Evolutionary conservation across 164 flowering plant species (phyloP).

Genomic region (Annona cherimola): DNA sequence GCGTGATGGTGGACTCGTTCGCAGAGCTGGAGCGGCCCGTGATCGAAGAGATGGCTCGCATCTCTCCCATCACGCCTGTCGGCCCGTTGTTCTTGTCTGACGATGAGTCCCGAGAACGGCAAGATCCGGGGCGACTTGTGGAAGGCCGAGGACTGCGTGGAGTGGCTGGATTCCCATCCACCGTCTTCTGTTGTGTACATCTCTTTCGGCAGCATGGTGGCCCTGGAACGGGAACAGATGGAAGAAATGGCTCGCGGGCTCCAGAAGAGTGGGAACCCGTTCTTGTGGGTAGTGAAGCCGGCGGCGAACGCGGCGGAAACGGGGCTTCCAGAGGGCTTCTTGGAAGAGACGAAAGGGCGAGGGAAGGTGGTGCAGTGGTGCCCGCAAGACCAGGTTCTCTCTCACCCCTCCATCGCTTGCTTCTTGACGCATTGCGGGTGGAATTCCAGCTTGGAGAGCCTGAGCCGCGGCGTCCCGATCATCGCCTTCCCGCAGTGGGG

Average conservation of each 20-base stretch:
- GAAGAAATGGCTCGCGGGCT: constrained; percentile 57
- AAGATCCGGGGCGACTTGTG: constrained; percentile 30
- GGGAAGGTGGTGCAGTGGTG: constrained; percentile 56
- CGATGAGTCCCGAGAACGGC: not conserved
- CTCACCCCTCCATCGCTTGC: constrained; percentile 53
- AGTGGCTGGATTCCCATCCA: constrained; percentile 48
- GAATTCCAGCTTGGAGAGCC: constrained; percentile 60
- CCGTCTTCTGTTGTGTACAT: constrained; percentile 48
- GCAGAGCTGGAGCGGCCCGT: constrained; percentile 54
- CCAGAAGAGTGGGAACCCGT: constrained; percentile 28
- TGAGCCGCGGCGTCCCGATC: constrained; percentile 46
- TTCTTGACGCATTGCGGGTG: constrained; percentile 72
- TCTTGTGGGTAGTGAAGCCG: constrained; percentile 56
- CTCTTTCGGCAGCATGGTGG: constrained; percentile 50
- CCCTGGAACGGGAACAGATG: constrained; percentile 36
- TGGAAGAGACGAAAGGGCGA: constrained; percentile 34
- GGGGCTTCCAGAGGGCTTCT: constrained; percentile 40
- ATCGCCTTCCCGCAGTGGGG: constrained; percentile 60
- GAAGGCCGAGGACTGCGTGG: constrained; percentile 35
- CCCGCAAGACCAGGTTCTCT: constrained; percentile 54
- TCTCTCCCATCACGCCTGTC: constrained; percentile 40
- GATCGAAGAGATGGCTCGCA: constrained; percentile 33
- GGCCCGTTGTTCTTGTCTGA: constrained; percentile 52
- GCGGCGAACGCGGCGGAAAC: constrained; percentile 9
- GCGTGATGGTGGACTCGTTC: constrained; percentile 56